Percentiles rank a stretch among this genome's conserved stretches.
Conservation (phyloP, 192 early-diverging fungal genomes). For the Phycomyces nitens region DNA sequence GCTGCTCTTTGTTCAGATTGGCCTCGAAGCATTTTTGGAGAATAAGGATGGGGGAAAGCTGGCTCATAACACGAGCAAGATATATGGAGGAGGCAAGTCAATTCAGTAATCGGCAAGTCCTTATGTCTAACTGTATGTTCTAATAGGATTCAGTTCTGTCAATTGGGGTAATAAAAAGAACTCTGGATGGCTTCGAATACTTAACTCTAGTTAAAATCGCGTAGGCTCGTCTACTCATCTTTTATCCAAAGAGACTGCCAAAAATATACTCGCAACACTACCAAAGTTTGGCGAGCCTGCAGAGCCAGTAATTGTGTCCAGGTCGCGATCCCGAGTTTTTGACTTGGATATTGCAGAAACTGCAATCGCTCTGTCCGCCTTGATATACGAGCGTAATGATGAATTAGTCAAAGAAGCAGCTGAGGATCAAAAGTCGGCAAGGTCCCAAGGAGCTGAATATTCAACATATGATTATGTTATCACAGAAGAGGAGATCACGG, state of each 20-base stretch:
- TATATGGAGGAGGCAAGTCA: slow-evolving; percentile 25
- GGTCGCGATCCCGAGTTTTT: slow-evolving; percentile 14
- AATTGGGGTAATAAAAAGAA: slow-evolving; percentile 36
- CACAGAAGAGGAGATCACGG: slow-evolving; percentile 16
- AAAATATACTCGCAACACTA: slow-evolving; percentile 14
- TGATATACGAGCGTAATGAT: slow-evolving; percentile 46
- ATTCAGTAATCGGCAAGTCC: too few relatives aligned
- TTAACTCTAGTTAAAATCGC: neutral
- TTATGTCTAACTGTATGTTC: too few relatives aligned
- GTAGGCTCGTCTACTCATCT: slow-evolving; percentile 4
- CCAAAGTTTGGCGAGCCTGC: slow-evolving; percentile 15
- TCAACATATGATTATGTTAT: neutral
- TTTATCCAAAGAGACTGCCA: slow-evolving; percentile 1
- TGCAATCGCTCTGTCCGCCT: slow-evolving; percentile 36
- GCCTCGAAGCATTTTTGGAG: slow-evolving; percentile 25
- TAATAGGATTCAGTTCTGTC: slow-evolving; percentile 34
- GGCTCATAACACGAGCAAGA: slow-evolving; percentile 7
- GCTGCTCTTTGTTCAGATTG: slow-evolving; percentile 17
- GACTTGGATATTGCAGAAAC: slow-evolving; percentile 37
- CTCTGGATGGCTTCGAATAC: neutral
- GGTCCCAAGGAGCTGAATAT: neutral
- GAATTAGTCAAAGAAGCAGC: slow-evolving; percentile 35
- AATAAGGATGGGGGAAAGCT: slow-evolving; percentile 12
- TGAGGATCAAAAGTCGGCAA: slow-evolving; percentile 11
- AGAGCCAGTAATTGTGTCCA: neutral